Base-by-base conservation (phyloP, 176 grass and related monocot genomes). In the Hordeum marinum region DNA sequence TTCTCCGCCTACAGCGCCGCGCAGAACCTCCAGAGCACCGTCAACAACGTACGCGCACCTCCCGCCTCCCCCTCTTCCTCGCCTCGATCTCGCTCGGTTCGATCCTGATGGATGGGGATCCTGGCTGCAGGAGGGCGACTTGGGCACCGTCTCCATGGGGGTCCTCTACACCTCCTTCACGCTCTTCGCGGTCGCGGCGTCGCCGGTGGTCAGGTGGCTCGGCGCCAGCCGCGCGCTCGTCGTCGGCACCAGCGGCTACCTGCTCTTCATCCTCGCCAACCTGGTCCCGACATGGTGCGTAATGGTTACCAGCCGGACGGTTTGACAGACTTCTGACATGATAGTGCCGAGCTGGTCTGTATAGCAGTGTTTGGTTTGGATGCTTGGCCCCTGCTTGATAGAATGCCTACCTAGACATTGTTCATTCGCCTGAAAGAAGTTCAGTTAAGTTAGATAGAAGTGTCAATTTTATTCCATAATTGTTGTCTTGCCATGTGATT, bases 221-320 rank as follows among this genome's bases (percentile, higher is more conserved):
- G 93, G 93, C 3, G 80, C 93, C 17, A 96, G 92, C 84, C 85
- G 46, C 17, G 85, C 93, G 63, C 93, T 98, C 54, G 88, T 98
- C 58, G 70, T 98, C 15, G 93, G 93, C 26, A 88, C 86, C 63
- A 96, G 88, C 68, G 91, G 91, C 23, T 98, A 98, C 83, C 37
- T 88, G 48, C 41, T 98, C 25, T 98, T 98, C 78, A 96, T 98
- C 52, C 89, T 94, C 6, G 86, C 96, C 67, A 98, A 98, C 87
- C 84, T 98, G 23, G 91, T 92, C 68, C 84, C 96, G 5, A 86
- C 90, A 70, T 94, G 96, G 96, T 98, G 70, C 85, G 83, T 75
- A n/a, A n/a, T 25, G 6, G 1, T 39, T 43, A n/a, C 17, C 3
- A 24, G 9, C 31, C 25, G 31, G 9, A 15, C 27, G 21, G 8